Base-by-base conservation (phyloP, 1,284 basidiomycete genomes). In the Omphalotus olearius region DNA sequence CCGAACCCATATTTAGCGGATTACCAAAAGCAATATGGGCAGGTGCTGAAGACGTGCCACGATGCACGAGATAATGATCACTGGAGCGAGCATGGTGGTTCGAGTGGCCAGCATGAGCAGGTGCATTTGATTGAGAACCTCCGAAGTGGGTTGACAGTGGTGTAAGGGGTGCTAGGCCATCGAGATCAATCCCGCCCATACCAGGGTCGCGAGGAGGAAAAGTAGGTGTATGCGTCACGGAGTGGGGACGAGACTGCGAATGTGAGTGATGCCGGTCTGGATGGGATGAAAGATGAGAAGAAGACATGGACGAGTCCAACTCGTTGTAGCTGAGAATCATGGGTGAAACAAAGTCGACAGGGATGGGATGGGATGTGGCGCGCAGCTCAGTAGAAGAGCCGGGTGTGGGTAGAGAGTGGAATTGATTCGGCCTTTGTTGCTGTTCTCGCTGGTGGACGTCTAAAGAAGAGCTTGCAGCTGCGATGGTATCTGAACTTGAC, bases 361-460 rank as follows among this genome's bases (percentile, higher is more conserved):
- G 66, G 51, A 69, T 62, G 0, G 78, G 66, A 39, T 74, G 72
- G 48, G 76, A 73, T 56, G 80, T 76, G 3, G 85, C 78, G 47
- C 83, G 78, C 39, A 88, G 72, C 65, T 89, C 83, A 16, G 77
- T 70, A 7, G 86, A 89, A 6, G 76, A 70, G n/a, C 76, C 74
- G 59, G 88, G 88, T 18, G 88, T 91, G 3, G 83, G 87, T 33
- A 90, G 73, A 59, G 75, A 75, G 58, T 50, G 60, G 45, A 41
- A 55, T 25, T 30, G 43, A 11, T 30, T 30, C 16, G 25, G 20
- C 28, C 35, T 45, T n/a, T 52, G 40, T 26, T 33, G 38, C 20
- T 51, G 46, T 43, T 41, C 40, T 42, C 40, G 39, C 20, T 38
- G 39, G 18, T 49, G 47, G 9, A 13, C 28, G 1, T 50, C 48